Percentiles rank a stretch among this genome's conserved stretches.
phyloP scores from a whole-genome alignment of 331 rosid species.

The Erythrophleum ivorense region DNA sequence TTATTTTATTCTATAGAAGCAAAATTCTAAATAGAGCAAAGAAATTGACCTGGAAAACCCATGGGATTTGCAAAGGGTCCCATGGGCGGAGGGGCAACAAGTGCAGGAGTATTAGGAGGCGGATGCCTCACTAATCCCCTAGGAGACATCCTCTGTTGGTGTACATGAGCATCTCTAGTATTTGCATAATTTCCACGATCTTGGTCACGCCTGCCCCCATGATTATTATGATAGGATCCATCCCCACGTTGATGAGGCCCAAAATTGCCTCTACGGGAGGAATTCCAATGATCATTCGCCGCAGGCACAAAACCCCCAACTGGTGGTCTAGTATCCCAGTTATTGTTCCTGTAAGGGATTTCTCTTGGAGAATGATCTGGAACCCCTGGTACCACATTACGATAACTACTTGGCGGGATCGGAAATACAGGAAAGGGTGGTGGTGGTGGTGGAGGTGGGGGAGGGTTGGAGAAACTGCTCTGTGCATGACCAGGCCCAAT shows the following conservation, averaged over 20 bases:
- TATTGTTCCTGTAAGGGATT: constrained; percentile 50
- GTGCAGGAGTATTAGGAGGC: constrained; percentile 50
- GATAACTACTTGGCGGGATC: constrained; percentile 46
- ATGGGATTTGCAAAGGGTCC: constrained; percentile 55
- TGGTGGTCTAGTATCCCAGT: constrained; percentile 59
- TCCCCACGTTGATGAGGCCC: constrained; percentile 64
- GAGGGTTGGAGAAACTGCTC: constrained; percentile 46
- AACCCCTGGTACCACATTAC: constrained; percentile 48
- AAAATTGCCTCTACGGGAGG: constrained; percentile 64
- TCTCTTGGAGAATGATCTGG: constrained; percentile 66
- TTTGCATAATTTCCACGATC: constrained; percentile 61
- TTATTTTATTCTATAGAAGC: not conserved
- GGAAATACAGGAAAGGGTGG: constrained; percentile 62
- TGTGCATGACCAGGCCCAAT: constrained; percentile 50
- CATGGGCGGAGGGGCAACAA: constrained; percentile 50
- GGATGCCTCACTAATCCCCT: constrained; percentile 58
- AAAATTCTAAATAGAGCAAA: not conserved
- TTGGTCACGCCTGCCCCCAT: constrained; percentile 64
- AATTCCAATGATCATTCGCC: constrained; percentile 50
- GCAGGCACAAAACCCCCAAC: constrained; percentile 57
- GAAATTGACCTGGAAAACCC: constrained; percentile 59
- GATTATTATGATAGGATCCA: constrained; percentile 56
- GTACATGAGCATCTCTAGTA: constrained; percentile 58
- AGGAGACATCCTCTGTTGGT: constrained; percentile 63
- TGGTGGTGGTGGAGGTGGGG: constrained; percentile 54